Base-by-base conservation (phyloP, 2,329 filamentous ascomycete genomes). In the Fusarium goolgardi region DNA sequence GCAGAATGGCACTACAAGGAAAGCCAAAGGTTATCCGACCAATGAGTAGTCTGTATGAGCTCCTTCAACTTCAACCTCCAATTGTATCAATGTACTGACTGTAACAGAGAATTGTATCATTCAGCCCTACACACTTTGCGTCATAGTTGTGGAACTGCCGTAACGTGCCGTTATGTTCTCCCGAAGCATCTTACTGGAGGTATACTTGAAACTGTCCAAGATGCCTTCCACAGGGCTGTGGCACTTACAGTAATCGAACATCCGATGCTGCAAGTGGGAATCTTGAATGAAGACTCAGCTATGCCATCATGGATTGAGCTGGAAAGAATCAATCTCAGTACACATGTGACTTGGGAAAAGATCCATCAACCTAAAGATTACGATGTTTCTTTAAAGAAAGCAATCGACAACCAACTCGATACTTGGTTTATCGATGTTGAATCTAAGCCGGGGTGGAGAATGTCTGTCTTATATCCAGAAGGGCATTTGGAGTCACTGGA, bases 401-500 rank as follows among this genome's bases (percentile, higher is more conserved):
- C 31, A 12, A 57, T 67, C 20, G 35, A 52, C 18, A 41, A n/a
- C 27, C 63, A 72, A 34, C 58, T 71, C 6, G 67, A 72, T 35
- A 52, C 59, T 12, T 61, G 44, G 39, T 77, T 74, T 32, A 39
- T 44, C 4, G 32, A 72, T 20, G 53, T 69, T 15, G 72, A 73
- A 35, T 65, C 67, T 2, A 63, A 51, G 23, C 76, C 75, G 9
- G 68, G 63, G 1, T 78, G 76, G 75, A 70, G 67, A 25, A 16
- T 73, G 2, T 52, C 67, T 12, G 53, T 75, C 7, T 47, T 76
- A 12, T 53, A 58, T n/a, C 23, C 50, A 10, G 55, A 63, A 18
- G 49, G 35, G 18, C 16, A 25, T 6, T 16, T 43, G 21, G 21
- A 44, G 20, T 61, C 56, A 7, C 39, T 76, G 6, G 73, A 78